Evolutionary conservation across 2,329 filamentous ascomycete genomes (phyloP), one percentile per base, ranked within the genome.

Genomic region (Fusarium torulosum): DNA sequence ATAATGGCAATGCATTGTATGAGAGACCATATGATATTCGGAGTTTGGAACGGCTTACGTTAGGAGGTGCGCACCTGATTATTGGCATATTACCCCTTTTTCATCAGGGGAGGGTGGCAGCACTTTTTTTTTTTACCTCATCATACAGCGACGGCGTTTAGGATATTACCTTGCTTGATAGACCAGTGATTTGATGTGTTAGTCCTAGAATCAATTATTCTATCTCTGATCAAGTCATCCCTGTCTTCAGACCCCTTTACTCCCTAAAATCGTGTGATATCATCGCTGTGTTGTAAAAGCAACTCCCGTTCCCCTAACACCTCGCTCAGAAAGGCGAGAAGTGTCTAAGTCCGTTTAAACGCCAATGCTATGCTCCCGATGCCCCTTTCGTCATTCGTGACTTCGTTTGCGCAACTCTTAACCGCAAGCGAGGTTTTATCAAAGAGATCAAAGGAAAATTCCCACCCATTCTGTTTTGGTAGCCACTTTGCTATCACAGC

Each of bases 381-480:
- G 13, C 55, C 31, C 40, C 52, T 52, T 53, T 66, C 66, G 31
- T 71, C 52, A 58, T 33, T 72, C 63, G 40, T 71, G 63, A 56
- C 46, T 43, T 67, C 59, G 33, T 72, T 45, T 35, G 33, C 47
- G 40, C 33, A 44, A 56, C 23, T 33, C 43, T 21, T 7, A 41
- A 63, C 20, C 29, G 25, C 40, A 54, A 51, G 41, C 23, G 9
- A 56, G 20, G 23, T 25, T 37, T 40, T 33, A 44, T 86, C 73
- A 21, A 45, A 37, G 23, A 44, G n/a, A 42, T 79, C 70, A 87
- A 44, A 87, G 74, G 74, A 85, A 90, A 37, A 90, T 83, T 13
- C 88, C 88, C 17, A 90, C 83, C 88, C 88, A 90, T 45, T 85
- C 82, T 4, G 78, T 75, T 75, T 90, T 90, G 19, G 73, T 71